Evolutionary conservation across 2,329 filamentous ascomycete species (phyloP).

Genomic region (Emericellopsis cladophorae): DNA sequence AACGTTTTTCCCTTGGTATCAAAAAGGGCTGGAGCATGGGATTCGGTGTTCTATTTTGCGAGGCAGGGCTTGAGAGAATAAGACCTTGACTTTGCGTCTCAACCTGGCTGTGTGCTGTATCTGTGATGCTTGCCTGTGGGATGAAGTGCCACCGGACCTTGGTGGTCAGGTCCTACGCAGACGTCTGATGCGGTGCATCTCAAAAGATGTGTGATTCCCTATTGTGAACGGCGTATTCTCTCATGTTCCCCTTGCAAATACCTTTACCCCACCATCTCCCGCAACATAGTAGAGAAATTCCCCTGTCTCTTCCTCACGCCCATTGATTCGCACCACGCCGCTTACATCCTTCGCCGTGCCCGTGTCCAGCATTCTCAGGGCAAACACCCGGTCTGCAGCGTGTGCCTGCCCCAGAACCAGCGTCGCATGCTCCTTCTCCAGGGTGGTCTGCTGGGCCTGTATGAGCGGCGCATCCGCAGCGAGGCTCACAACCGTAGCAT

Average conservation of each 20-base stretch:
- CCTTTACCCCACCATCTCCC: constrained; percentile 64
- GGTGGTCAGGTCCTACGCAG: too few relatives aligned
- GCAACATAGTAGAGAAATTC: constrained; percentile 76
- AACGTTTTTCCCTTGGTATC: not conserved
- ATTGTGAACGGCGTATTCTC: too few relatives aligned
- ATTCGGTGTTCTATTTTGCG: not conserved
- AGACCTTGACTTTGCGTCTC: not conserved
- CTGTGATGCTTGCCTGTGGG: too few relatives aligned
- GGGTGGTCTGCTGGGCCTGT: constrained; percentile 41
- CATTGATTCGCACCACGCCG: constrained; percentile 67
- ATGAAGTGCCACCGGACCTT: too few relatives aligned
- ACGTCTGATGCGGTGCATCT: too few relatives aligned
- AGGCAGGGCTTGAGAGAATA: not conserved
- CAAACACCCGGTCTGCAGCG: constrained; percentile 56
- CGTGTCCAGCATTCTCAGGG: constrained; percentile 67
- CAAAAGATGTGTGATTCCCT: too few relatives aligned
- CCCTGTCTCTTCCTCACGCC: constrained; percentile 7
- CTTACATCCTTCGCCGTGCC: constrained; percentile 85
- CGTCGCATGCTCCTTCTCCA: constrained; percentile 61
- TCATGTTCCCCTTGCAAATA: constrained; percentile 64
- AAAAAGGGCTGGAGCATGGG: constrained; percentile 3
- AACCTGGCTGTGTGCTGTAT: not conserved
- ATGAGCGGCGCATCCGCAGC: constrained; percentile 66
- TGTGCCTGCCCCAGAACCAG: constrained; percentile 64
- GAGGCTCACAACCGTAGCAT: constrained; percentile 54